A percentile compares a stretch with the other conserved stretches of the same genome.
These are phyloP conservation scores for Linum tenue DNA, from an alignment of 345 rosid genomes.

Conservation along the genomic window DNA sequence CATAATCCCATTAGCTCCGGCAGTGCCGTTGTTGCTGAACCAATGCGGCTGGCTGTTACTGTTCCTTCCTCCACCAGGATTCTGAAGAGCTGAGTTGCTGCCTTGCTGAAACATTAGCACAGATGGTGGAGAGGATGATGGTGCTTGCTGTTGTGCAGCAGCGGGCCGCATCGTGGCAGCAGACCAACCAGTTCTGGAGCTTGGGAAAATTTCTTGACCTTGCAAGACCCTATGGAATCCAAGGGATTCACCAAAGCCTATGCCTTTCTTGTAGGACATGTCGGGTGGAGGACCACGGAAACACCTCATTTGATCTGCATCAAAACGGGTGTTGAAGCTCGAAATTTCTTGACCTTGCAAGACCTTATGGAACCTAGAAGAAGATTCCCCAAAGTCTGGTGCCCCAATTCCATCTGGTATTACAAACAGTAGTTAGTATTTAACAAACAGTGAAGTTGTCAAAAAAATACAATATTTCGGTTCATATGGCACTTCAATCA, in stretches of 20 bases:
- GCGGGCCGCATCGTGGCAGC: conserved; percentile 25
- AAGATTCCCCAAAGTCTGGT: conserved; percentile 82
- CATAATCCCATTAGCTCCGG: conserved; percentile 15
- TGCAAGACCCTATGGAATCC: conserved; percentile 90
- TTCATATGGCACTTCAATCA: background rate
- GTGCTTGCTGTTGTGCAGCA: conserved; percentile 19
- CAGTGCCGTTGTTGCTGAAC: conserved; percentile 5
- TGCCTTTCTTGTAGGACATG: conserved; percentile 30
- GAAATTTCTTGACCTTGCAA: conserved; percentile 99
- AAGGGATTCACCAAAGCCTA: conserved; percentile 54
- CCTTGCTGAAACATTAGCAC: conserved; percentile 55
- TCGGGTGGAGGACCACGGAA: conserved; percentile 30
- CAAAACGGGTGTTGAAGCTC: conserved; percentile 46
- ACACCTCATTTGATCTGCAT: conserved; percentile 34
- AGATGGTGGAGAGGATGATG: conserved; percentile 69
- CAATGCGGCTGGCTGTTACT: conserved; percentile 1
- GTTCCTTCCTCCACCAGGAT: conserved; percentile 19
- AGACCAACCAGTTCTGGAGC: conserved; percentile 51
- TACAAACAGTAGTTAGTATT: background rate
- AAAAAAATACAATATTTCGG: background rate
- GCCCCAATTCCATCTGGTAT: conserved; percentile 61
- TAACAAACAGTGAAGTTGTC: background rate
- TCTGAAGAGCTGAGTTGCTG: conserved; percentile 19
- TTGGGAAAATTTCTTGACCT: conserved; percentile 91
- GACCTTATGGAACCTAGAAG: conserved; percentile 87